Base-by-base conservation (phyloP, 2,329 filamentous ascomycete species). In the Aspergillus sp. region DNA sequence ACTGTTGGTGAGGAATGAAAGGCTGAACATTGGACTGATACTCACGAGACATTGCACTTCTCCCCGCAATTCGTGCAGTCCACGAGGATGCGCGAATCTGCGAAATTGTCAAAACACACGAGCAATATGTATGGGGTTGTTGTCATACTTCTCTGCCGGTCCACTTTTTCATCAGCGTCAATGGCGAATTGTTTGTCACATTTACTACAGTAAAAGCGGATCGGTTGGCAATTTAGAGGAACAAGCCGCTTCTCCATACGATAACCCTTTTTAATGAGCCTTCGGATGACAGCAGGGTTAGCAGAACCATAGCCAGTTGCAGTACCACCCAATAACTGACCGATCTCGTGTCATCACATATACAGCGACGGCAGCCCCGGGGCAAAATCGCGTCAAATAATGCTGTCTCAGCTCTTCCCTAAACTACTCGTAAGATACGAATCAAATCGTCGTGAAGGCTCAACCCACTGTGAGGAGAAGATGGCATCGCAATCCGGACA, bases 331-430 rank as follows among this genome's bases (percentile, higher is more conserved):
- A 19, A 19, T 19, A n/a, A 38, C 33, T 26, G 53, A 61, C 59
- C 58, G 57, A 50, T 62, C 59, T 39, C 56, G 51, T 13, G 46
- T 62, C 58, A 62, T 62, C 31, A 62, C 49, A 41, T 62, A 61
- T 36, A 60, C 54, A 10, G 56, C 51, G 10, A 62, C 50, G 5
- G 59, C 58, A 19, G 55, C 47, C 3, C 59, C 59, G 5, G 57
- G 53, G 26, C 59, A 62, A 39, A 51, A 62, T 36, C 47, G 57
- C 6, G 59, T 58, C 33, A 61, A 46, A 40, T 58, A 59, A 40
- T 62, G 59, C 28, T 56, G 52, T 7, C 56, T 48, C 39, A 61
- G 34, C 37, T 62, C 59, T 9, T 36, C 35, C n/a, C 59, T 62
- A 34, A 13, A 32, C 13, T 7, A 8, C 28, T 8, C 27, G 44